Conservation (phyloP, 1,284 basidiomycete species). For the Moesziomyces aphidis region DNA sequence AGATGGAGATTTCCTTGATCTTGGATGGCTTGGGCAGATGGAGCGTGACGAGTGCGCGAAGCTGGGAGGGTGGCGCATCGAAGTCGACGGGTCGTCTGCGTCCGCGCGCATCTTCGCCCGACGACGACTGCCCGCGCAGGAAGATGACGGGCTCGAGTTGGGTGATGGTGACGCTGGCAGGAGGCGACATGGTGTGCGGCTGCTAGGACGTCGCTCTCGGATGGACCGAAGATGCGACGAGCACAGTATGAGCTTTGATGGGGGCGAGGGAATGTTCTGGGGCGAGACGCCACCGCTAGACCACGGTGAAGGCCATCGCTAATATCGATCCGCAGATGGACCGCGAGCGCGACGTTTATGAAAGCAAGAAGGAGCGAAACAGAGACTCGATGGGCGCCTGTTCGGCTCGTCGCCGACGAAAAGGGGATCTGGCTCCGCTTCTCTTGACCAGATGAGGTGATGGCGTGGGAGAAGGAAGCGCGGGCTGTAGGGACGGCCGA, state of each 20-base stretch:
- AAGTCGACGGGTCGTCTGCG: constrained; percentile 50
- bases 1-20: constrained; percentile 85
- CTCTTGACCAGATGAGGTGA: neutral
- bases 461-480: neutral
- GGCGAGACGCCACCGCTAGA: neutral
- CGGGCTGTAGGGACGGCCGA: neutral
- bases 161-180: constrained; percentile 47
- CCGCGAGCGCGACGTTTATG: neutral
- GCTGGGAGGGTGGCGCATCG: constrained; percentile 77
- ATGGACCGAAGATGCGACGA: neutral
- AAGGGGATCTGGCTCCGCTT: neutral
- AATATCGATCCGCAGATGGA: neutral
- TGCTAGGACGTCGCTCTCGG: neutral
- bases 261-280: no score
- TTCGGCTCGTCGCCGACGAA: no score
- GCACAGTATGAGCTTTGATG: neutral
- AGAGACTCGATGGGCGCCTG: no score
- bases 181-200: constrained; percentile 33
- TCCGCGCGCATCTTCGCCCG: constrained; percentile 54
- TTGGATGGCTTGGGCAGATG: constrained; percentile 83
- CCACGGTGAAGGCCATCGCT: neutral
- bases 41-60: constrained; percentile 88
- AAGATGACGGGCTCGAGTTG: constrained; percentile 65
- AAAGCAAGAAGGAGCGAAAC: no score
- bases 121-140: constrained; percentile 58